A percentile compares a stretch with the other conserved stretches of the same genome.
These are phyloP conservation scores for Triticum dicoccoides DNA, from an alignment of 176 grass and related monocot species.

Conservation along the genomic window DNA sequence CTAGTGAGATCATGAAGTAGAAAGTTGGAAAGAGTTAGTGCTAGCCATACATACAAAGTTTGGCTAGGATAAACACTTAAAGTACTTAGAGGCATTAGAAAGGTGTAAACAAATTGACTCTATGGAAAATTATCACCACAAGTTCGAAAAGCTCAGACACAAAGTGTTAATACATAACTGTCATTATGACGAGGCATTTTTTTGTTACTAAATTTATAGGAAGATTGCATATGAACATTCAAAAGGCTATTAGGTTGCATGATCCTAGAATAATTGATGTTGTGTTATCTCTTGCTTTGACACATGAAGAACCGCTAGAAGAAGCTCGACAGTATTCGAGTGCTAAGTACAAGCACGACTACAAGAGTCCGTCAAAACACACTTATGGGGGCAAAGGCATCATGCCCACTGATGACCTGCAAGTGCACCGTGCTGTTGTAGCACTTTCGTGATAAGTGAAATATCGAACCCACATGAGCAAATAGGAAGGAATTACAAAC, in stretches of 20 bases:
- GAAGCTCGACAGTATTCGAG: not conserved
- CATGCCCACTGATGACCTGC: no score
- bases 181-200: not conserved
- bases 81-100: not conserved
- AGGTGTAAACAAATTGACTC: not conserved
- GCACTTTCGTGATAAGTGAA: no score
- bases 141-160: not conserved
- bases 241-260: not conserved
- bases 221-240: not conserved
- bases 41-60: not conserved
- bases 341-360: not conserved
- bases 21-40: not conserved
- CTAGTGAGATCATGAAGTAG: not conserved
- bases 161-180: not conserved
- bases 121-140: not conserved
- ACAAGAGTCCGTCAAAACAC: not conserved
- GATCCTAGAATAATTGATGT: not conserved
- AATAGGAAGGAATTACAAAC: no score
- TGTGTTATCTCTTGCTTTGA: not conserved
- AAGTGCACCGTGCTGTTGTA: no score
- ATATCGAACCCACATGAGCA: no score
- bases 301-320: not conserved
- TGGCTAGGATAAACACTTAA: not conserved
- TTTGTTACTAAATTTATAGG: not conserved
- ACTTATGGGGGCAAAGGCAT: not conserved